Conservation (phyloP, 208 protist genomes). For the Trypanosoma scelopori region DNA sequence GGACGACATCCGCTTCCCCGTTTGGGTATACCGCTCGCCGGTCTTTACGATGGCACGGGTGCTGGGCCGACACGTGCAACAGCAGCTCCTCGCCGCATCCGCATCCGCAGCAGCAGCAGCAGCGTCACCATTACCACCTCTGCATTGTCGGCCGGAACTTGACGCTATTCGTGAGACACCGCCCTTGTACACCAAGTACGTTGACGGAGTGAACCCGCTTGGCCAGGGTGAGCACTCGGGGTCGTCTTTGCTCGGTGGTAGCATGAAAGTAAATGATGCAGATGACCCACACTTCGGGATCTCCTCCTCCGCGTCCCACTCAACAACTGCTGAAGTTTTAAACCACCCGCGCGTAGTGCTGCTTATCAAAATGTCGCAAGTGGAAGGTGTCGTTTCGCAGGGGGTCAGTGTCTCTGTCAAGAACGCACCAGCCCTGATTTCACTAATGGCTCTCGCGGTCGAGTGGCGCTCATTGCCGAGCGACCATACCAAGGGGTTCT, state of each 20-base stretch:
- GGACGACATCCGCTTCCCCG: slow-evolving; percentile 75
- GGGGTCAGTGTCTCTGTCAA: slow-evolving; percentile 32
- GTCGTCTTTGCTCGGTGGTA: not conserved
- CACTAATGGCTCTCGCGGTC: slow-evolving; percentile 67
- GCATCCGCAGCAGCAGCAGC: too few species aligned
- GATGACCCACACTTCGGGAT: not conserved
- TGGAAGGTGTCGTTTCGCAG: slow-evolving; percentile 40
- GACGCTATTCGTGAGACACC: not conserved
- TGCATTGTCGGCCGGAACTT: not conserved
- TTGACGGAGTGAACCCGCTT: slow-evolving; percentile 6
- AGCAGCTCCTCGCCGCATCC: slow-evolving; percentile 3
- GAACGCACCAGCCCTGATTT: slow-evolving; percentile 49
- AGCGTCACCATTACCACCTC: not conserved
- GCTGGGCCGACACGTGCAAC: slow-evolving; percentile 31
- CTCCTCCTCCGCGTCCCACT: not conserved
- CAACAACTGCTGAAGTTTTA: slow-evolving; percentile 26
- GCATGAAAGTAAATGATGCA: not conserved
- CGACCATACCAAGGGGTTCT: slow-evolving; percentile 64
- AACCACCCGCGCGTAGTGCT: slow-evolving; percentile 56
- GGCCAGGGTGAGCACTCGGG: not conserved
- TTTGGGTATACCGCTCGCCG: slow-evolving; percentile 62
- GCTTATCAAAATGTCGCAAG: slow-evolving; percentile 61
- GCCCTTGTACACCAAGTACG: slow-evolving; percentile 3
- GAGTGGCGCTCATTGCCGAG: slow-evolving; percentile 50
- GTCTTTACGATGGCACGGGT: slow-evolving; percentile 56